Conservation (phyloP, 352 stramenopile species). For the Globisporangium megalacanthum region DNA sequence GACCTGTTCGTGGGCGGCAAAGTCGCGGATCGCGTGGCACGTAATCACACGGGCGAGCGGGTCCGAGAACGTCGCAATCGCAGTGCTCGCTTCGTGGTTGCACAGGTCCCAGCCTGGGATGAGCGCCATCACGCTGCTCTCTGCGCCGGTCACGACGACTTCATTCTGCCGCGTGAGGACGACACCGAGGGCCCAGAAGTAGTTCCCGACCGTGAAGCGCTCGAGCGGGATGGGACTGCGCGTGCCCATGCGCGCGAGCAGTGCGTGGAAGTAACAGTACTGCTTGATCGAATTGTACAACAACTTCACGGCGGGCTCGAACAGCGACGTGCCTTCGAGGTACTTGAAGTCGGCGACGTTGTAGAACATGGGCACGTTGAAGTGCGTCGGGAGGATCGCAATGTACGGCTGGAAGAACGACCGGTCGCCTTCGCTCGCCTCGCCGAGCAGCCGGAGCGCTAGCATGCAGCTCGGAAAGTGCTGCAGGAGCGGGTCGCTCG, state of each 20-base stretch:
- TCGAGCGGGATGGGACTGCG: constrained; percentile 21
- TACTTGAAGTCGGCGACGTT: constrained; percentile 33
- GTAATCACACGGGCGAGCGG: constrained; percentile 19
- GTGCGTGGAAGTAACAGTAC: constrained; percentile 40
- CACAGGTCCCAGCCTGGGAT: constrained; percentile 64
- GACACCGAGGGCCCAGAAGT: constrained; percentile 50
- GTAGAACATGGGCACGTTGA: constrained; percentile 50
- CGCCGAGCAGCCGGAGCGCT: constrained; percentile 32
- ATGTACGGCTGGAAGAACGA: constrained; percentile 45
- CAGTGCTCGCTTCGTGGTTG: constrained; percentile 46
- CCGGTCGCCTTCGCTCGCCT: constrained; percentile 16
- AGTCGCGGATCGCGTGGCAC: constrained; percentile 36
- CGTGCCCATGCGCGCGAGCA: constrained; percentile 18
- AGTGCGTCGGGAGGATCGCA: constrained; percentile 29
- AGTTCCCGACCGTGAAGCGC: constrained; percentile 44
- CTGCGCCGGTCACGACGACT: constrained; percentile 18
- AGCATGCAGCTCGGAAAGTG: constrained; percentile 38
- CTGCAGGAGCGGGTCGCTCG: constrained; percentile 27
- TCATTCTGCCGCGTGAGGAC: constrained; percentile 64
- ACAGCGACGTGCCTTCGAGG: constrained; percentile 32
- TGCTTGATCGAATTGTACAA: constrained; percentile 61
- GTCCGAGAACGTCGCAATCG: constrained; percentile 42
- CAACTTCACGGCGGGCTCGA: constrained; percentile 32
- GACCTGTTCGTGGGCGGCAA: constrained; percentile 31
- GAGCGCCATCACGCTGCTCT: constrained; percentile 29